Base-by-base conservation (phyloP, 768 basidiomycete genomes). In the Rhodosporidiobolus odoratus region DNA sequence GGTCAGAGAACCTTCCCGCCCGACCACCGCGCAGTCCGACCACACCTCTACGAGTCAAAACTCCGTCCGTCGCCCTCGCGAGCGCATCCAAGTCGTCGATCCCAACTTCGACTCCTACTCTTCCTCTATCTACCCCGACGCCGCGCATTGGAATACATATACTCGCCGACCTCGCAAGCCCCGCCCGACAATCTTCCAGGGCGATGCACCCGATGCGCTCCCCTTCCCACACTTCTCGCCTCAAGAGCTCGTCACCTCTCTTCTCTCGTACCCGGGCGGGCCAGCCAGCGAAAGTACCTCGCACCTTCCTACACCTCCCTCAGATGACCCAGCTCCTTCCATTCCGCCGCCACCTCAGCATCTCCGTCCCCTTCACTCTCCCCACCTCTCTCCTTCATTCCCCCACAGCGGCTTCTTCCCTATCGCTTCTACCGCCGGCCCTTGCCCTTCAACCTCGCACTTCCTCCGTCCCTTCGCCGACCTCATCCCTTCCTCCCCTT, bases 201-300 rank as follows among this genome's bases (percentile, higher is more conserved):
- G 9, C n/a, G 50, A 38, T 13, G 45, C 37, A 16, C 30, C 47
- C 4, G 27, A 53, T n/a, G 62, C 3, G 25, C n/a, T 53, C 27
- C 27, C 35, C 27, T 52, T 62, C 50, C 58, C 62, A 10, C 32
- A 40, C 10, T 41, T 60, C 34, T 58, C 50, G 27, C 52, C 47
- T 7, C 2, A 45, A 19, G 41, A 60, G 1, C 25, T 54, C 34
- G 63, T 59, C n/a, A 25, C 16, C 16, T 16, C 50, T 2, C 17
- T 65, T n/a, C 68, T 69, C 21, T 32, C 63, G 7, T 62, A 59
- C n/a, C 23, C 62, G 50, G 43, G 50, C 61, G 67, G 58, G 35
- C 40, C 58, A 3, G n/a, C n/a, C n/a, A n/a, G n/a, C n/a, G n/a
- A n/a, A n/a, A n/a, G n/a, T n/a, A 21, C 34, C 3, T 19, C 30